Evolutionary conservation across 225 moss, liverwort and hornwort species (phyloP).

Genomic region (Polytrichum commune): DNA sequence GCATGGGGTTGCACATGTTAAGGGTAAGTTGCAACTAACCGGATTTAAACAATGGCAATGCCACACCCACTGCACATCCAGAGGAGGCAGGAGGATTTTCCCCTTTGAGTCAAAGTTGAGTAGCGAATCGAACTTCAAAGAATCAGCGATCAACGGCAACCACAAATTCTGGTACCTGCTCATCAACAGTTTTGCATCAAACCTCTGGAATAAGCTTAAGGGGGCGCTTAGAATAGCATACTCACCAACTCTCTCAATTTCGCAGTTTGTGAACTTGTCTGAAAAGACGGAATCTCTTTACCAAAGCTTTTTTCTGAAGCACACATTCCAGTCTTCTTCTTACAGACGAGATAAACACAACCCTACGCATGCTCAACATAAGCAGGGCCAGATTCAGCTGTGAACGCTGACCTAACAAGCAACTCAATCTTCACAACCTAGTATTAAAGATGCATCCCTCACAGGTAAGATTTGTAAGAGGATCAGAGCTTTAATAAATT

Average conservation of each 20-base stretch:
- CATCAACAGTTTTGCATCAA: not conserved
- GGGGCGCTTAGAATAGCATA: not conserved
- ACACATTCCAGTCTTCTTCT: no score
- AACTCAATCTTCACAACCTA: no score
- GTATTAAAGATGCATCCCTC: no score
- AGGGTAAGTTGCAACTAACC: slow-evolving; percentile 24
- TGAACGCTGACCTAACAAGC: no score
- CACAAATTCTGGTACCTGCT: slow-evolving; percentile 62
- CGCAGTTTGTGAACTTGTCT: not conserved
- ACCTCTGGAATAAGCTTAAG: not conserved
- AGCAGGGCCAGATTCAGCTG: no score
- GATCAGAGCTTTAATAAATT: no score
- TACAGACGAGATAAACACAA: no score
- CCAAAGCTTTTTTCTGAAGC: no score
- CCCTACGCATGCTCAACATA: no score
- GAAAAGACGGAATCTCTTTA: no score
- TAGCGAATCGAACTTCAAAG: slow-evolving; percentile 27
- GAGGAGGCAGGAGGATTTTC: slow-evolving; percentile 70
- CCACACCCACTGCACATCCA: slow-evolving; percentile 94
- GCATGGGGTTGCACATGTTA: not conserved
- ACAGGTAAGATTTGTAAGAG: no score
- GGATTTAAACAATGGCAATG: slow-evolving; percentile 85
- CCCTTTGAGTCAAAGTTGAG: slow-evolving; percentile 35
- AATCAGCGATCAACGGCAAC: slow-evolving; percentile 73
- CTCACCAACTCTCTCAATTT: not conserved